Percentiles rank a stretch among this genome's conserved stretches.
phyloP scores from a whole-genome alignment of 1,139 yeast species.

The Protomyces inundatus region DNA sequence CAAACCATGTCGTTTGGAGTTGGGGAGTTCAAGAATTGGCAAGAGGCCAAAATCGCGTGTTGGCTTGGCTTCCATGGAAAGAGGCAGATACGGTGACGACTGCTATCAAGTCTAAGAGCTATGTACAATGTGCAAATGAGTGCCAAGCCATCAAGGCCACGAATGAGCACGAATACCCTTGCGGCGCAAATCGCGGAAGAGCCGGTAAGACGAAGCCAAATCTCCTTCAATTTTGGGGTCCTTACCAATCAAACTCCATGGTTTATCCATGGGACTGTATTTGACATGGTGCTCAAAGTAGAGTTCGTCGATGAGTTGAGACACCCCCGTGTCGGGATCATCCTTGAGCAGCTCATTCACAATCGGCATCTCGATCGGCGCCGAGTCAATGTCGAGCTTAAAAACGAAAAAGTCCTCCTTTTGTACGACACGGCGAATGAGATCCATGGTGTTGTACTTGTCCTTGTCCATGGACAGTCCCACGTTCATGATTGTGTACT shows the following conservation, averaged over 20 bases:
- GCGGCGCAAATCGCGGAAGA: conserved; percentile 1
- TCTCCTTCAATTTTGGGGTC: neutral
- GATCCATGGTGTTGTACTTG: conserved; percentile 9
- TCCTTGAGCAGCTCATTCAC: neutral
- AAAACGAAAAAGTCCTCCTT: conserved; percentile 20
- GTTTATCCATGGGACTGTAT: neutral
- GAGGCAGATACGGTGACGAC: too few species aligned
- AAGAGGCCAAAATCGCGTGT: too few species aligned
- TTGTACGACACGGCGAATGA: conserved; percentile 9
- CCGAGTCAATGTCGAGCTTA: conserved; percentile 21
- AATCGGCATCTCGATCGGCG: conserved; percentile 25
- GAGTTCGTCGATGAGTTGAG: conserved; percentile 11
- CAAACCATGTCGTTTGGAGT: too few species aligned
- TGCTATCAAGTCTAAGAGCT: too few species aligned
- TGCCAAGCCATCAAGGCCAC: neutral
- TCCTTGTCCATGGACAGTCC: conserved; percentile 17
- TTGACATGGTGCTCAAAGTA: conserved; percentile 14
- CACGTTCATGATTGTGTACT: conserved; percentile 8
- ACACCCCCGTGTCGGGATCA: conserved; percentile 5
- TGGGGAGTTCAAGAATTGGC: too few species aligned
- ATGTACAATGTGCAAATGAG: too few species aligned
- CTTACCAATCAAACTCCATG: neutral
- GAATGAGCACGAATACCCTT: conserved; percentile 19
- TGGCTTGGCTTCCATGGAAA: too few species aligned
- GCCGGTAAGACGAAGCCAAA: conserved; percentile 1